A percentile compares a stretch with the other conserved stretches of the same genome.
Conservation (phyloP, 2,329 filamentous ascomycete species). For the Arachnomyces sp. region DNA sequence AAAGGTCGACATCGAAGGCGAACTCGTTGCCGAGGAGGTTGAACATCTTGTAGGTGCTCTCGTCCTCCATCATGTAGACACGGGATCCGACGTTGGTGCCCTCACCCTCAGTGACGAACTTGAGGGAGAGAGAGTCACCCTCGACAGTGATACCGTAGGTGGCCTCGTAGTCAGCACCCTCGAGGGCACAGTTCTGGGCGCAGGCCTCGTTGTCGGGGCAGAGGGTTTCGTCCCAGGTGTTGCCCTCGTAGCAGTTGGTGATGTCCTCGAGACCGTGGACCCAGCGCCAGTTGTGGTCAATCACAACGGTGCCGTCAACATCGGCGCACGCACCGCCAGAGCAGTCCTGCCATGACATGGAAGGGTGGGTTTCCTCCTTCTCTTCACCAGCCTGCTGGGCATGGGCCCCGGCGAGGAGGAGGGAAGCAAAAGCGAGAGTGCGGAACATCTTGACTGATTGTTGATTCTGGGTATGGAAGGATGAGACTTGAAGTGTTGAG, state of each 20-base stretch:
- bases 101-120: conserved; percentile 36
- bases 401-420: conserved; percentile 34
- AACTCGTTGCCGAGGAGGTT: conserved; percentile 60
- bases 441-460: conserved; percentile 4
- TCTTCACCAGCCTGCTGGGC: conserved; percentile 43
- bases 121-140: conserved; percentile 42
- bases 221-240: conserved; percentile 40
- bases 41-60: conserved; percentile 57
- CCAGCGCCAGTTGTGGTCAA: conserved; percentile 55
- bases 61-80: conserved; percentile 56
- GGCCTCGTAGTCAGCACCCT: conserved; percentile 46
- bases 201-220: conserved; percentile 44
- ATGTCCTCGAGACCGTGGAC: conserved; percentile 41
- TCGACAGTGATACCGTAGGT: conserved; percentile 47
- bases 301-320: conserved; percentile 44
- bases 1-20: conserved; percentile 64
- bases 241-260: conserved; percentile 52
- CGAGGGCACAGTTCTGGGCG: conserved; percentile 48
- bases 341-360: conserved; percentile 47
- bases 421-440: conserved; percentile 34
- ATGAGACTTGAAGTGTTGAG: no score
- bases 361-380: conserved; percentile 42
- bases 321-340: conserved; percentile 44
- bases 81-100: conserved; percentile 42
- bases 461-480: no score